Percentiles rank a stretch among this genome's conserved stretches.
phyloP scores from a whole-genome alignment of 2,329 filamentous ascomycete genomes.

The Aspergillus japonicus region DNA sequence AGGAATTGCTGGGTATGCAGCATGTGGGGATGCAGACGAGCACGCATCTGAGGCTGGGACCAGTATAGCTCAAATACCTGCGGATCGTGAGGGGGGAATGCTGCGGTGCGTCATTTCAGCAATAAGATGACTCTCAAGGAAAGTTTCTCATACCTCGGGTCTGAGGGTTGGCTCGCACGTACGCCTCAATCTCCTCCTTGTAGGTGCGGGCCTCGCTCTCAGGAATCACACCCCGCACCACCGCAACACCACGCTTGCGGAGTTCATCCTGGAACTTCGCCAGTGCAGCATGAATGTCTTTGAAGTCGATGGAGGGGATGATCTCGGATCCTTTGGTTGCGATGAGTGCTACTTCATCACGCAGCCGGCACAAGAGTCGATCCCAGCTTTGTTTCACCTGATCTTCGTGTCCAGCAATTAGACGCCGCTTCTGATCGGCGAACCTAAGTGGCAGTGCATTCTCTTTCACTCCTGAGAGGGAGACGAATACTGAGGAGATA shows the following conservation, averaged over 20 bases:
- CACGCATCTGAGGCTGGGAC: slow-evolving; percentile 14
- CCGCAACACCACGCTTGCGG: neutral
- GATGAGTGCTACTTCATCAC: neutral
- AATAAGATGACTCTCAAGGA: neutral
- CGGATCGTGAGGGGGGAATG: neutral
- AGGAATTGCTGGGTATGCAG: slow-evolving; percentile 9
- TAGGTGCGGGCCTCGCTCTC: neutral
- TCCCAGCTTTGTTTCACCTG: neutral
- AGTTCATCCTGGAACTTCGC: neutral
- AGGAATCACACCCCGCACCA: neutral
- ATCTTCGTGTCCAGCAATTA: neutral
- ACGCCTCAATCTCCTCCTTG: neutral
- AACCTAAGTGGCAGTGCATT: slow-evolving; percentile 8
- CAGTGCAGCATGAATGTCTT: neutral
- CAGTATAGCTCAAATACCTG: slow-evolving; percentile 16
- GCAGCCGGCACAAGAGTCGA: neutral
- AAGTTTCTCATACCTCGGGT: neutral
- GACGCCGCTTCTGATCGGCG: neutral
- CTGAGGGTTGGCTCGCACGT: neutral
- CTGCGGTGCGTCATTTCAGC: neutral
- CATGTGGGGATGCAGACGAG: slow-evolving; percentile 16
- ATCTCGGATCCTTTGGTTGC: neutral
- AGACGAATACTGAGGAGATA: slow-evolving; percentile 17
- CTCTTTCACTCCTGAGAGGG: slow-evolving; percentile 12
- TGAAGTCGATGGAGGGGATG: neutral